Percentiles rank a stretch among this genome's conserved stretches.
phyloP scores from a whole-genome alignment of 306 rosid genomes.

The Abrus pulchellus region DNA sequence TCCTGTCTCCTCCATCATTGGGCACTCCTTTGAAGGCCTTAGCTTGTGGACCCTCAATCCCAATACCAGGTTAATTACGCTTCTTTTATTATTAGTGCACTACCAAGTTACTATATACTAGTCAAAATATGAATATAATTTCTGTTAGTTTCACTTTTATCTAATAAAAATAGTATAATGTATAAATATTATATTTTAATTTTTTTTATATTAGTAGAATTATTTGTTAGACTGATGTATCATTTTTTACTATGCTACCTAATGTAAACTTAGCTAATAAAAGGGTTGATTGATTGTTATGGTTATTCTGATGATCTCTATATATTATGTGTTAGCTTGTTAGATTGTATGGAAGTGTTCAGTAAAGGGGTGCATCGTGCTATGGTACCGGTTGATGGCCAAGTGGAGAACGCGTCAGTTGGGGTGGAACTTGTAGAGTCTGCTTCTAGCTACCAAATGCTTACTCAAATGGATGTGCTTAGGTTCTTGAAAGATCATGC shows the following conservation, averaged over 20 bases:
- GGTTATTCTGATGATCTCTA: no score
- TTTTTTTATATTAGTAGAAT: no score
- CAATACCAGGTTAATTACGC: constrained; percentile 67
- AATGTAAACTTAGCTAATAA: no score
- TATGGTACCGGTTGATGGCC: constrained; percentile 75
- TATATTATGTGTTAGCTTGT: constrained; percentile 47
- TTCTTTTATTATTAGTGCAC: no score
- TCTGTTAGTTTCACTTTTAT: no score
- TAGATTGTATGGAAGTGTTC: constrained; percentile 95
- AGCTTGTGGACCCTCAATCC: constrained; percentile 92
- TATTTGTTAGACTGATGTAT: no score
- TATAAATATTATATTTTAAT: no score
- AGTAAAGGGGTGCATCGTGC: constrained; percentile 95
- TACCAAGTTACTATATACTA: no score
- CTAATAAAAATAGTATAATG: no score
- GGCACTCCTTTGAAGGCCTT: constrained; percentile 78
- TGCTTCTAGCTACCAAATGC: constrained; percentile 73
- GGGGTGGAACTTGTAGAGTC: constrained; percentile 84
- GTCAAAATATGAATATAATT: no score
- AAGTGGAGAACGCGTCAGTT: constrained; percentile 46
- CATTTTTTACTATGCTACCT: no score
- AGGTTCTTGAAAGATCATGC: constrained; percentile 63
- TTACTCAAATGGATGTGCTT: constrained; percentile 87
- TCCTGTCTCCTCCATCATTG: constrained; percentile 73
- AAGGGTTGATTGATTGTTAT: no score